Evolutionary conservation across 345 rosid genomes (phyloP).

Genomic region (Psidium friedrichsthalianum): DNA sequence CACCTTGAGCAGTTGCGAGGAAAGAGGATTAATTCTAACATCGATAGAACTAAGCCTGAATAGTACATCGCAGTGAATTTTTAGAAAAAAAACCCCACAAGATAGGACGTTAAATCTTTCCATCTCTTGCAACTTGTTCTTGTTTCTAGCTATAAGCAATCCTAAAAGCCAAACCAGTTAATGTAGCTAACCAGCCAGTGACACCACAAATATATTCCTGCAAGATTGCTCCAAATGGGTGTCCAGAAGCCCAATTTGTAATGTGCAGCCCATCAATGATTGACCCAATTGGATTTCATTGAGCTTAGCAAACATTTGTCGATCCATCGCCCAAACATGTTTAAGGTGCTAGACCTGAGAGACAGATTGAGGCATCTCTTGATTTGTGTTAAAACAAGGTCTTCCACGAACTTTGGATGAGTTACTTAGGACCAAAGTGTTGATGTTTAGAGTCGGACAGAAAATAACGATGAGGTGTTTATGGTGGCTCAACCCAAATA

Average conservation of each 20-base stretch:
- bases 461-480: not conserved
- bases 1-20: not conserved
- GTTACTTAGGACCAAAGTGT: not conserved
- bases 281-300: not conserved
- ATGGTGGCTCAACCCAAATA: not conserved
- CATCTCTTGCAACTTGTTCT: not conserved
- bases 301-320: not conserved
- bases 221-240: not conserved
- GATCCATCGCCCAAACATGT: not conserved
- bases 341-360: not conserved
- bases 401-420: not conserved
- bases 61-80: not conserved
- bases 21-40: not conserved
- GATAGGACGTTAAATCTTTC: not conserved
- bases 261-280: not conserved
- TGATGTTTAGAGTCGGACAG: not conserved
- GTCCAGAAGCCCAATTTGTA: not conserved
- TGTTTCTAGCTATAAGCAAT: not conserved
- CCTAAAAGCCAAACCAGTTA: not conserved
- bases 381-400: not conserved
- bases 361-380: not conserved
- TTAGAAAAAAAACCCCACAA: not conserved
- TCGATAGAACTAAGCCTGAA: not conserved
- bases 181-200: not conserved
- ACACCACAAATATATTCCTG: not conserved